phyloP scores from a whole-genome alignment of 495 filamentous ascomycete genomes.

The Pyrenopolyporus hunteri region DNA sequence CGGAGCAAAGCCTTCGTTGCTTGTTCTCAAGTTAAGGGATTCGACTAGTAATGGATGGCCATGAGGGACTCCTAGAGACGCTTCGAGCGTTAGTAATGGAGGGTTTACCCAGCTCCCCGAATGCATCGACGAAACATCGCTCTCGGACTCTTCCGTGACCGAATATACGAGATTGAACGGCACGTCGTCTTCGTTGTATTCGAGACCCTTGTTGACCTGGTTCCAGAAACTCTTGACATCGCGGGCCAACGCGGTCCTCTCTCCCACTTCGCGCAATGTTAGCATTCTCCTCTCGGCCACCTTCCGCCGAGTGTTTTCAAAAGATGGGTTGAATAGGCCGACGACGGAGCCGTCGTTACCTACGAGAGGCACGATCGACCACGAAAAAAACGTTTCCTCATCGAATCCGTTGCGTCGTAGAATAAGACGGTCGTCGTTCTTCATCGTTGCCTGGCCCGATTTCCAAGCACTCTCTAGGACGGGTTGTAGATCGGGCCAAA shows the following conservation, averaged over 20 bases:
- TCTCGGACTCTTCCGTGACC: conserved; percentile 63
- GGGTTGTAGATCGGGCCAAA: conserved; percentile 67
- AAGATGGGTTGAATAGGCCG: conserved; percentile 73
- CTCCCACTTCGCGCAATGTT: conserved; percentile 71
- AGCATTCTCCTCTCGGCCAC: conserved; percentile 70
- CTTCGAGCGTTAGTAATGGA: conserved; percentile 65
- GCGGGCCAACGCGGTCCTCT: conserved; percentile 68
- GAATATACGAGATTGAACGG: conserved; percentile 71
- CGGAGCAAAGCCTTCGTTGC: conserved; percentile 67
- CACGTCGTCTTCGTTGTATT: conserved; percentile 66
- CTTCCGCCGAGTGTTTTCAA: conserved; percentile 70
- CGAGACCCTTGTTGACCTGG: conserved; percentile 61
- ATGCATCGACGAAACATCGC: conserved; percentile 65
- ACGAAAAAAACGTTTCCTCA: conserved; percentile 74
- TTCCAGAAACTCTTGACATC: conserved; percentile 69
- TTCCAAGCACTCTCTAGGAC: conserved; percentile 62
- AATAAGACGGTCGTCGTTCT: conserved; percentile 73
- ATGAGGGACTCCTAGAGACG: conserved; percentile 65
- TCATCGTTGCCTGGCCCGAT: conserved; percentile 73
- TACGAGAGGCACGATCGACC: conserved; percentile 71
- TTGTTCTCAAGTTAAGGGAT: conserved; percentile 63
- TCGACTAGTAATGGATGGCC: conserved; percentile 60
- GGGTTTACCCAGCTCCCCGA: conserved; percentile 60
- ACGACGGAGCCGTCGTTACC: conserved; percentile 64
- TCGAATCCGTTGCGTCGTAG: conserved; percentile 63